A percentile compares a stretch with the other conserved stretches of the same genome.
phyloP scores from a whole-genome alignment of 768 basidiomycete species.

The Pleurotus giganteus region DNA sequence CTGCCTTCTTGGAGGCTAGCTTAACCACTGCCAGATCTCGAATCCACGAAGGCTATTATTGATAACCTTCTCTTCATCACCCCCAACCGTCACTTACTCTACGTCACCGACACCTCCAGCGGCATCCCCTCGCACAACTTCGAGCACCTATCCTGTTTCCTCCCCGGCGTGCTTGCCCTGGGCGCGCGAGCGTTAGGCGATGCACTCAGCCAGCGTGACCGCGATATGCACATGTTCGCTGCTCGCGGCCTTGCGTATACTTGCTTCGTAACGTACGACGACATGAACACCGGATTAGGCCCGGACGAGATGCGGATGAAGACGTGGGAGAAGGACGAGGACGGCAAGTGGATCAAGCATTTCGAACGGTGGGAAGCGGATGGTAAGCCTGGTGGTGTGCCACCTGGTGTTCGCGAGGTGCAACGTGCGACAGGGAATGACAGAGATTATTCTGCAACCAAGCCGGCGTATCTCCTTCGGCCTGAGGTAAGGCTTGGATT shows the following conservation, averaged over 20 bases:
- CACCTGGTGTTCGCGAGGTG: slow-evolving; percentile 31
- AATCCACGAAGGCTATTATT: slow-evolving; percentile 48
- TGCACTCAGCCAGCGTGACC: not conserved
- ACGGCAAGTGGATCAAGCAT: slow-evolving; percentile 37
- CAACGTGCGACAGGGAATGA: slow-evolving; percentile 14
- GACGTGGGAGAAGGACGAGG: slow-evolving; percentile 12
- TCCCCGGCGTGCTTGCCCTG: slow-evolving; percentile 60
- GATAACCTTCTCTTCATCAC: slow-evolving; percentile 54
- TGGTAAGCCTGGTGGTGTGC: slow-evolving; percentile 30
- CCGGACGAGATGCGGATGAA: slow-evolving; percentile 51
- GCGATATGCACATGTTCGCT: slow-evolving; percentile 52
- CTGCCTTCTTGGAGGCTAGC: slow-evolving; percentile 28
- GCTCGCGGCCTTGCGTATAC: slow-evolving; percentile 61
- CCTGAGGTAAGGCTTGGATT: slow-evolving; percentile 41
- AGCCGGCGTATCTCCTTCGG: slow-evolving; percentile 37
- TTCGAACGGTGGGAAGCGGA: slow-evolving; percentile 41
- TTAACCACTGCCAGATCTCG: slow-evolving; percentile 37
- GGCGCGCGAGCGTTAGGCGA: slow-evolving; percentile 41
- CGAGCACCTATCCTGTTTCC: slow-evolving; percentile 65
- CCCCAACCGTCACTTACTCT: slow-evolving; percentile 51
- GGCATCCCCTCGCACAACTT: slow-evolving; percentile 41
- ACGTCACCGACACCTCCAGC: slow-evolving; percentile 44
- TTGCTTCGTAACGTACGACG: slow-evolving; percentile 63
- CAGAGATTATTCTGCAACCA: slow-evolving; percentile 38
- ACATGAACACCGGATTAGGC: slow-evolving; percentile 61